These are phyloP conservation scores for Nicotiana tabacum DNA, from an alignment of 257 asterid species.

Conservation along the genomic window DNA sequence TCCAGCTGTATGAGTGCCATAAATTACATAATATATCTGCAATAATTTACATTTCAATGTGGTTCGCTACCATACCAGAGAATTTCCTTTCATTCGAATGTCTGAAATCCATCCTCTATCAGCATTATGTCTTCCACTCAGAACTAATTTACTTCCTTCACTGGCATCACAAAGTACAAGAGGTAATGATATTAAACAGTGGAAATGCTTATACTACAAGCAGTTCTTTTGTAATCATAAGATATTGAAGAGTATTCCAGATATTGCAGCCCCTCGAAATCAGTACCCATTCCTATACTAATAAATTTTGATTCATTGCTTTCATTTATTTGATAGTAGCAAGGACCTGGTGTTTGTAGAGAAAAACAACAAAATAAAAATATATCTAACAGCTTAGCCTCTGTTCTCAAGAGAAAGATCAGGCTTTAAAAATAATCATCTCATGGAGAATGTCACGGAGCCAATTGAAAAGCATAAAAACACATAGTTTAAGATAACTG, in stretches of 20 bases:
- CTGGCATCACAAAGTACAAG: constrained; percentile 39
- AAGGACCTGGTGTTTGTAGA: not conserved
- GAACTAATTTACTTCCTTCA: constrained; percentile 57
- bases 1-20: not conserved
- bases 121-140: constrained; percentile 93
- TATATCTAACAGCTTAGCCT: not conserved
- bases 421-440: not conserved
- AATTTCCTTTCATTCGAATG: constrained; percentile 47
- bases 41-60: not conserved
- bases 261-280: not conserved
- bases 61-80: constrained; percentile 44
- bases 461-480: not conserved
- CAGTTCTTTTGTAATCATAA: not conserved
- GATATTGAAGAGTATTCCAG: not conserved
- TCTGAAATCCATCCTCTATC: constrained; percentile 80
- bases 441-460: not conserved
- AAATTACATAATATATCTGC: not conserved
- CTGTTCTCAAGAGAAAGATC: not conserved
- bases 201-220: not conserved
- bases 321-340: not conserved
- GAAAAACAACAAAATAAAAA: not conserved
- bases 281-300: not conserved
- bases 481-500: not conserved
- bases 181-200: not conserved
- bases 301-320: not conserved